Percentiles rank a stretch among this genome's conserved stretches.
phyloP scores from a whole-genome alignment of 2,329 filamentous ascomycete species.

The Neurospora crassa region DNA sequence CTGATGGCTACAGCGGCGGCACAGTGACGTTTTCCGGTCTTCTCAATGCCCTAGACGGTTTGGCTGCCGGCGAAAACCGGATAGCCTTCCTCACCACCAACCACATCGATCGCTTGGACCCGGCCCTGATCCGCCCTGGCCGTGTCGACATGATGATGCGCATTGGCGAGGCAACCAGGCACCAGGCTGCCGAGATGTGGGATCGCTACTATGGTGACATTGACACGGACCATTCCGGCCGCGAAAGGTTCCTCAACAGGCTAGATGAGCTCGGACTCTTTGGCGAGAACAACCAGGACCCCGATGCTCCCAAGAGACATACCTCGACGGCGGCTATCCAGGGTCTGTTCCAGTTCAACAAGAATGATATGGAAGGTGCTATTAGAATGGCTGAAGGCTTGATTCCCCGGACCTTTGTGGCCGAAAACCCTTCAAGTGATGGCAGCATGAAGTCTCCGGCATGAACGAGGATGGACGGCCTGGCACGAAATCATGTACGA shows the following conservation, averaged over 20 bases:
- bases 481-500: neutral
- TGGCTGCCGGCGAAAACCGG: slow-evolving; percentile 90
- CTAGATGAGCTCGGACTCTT: slow-evolving; percentile 64
- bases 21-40: slow-evolving; percentile 92
- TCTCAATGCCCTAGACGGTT: slow-evolving; percentile 75
- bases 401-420: slow-evolving; percentile 46
- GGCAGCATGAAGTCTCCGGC: slow-evolving; percentile 33
- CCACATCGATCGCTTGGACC: slow-evolving; percentile 80
- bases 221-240: slow-evolving; percentile 53
- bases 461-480: slow-evolving; percentile 10
- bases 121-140: slow-evolving; percentile 81
- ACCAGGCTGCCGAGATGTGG: slow-evolving; percentile 84
- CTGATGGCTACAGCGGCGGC: slow-evolving; percentile 76
- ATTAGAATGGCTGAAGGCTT: slow-evolving; percentile 68
- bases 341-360: slow-evolving; percentile 91
- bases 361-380: slow-evolving; percentile 79
- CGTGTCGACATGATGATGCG: slow-evolving; percentile 88
- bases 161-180: slow-evolving; percentile 76
- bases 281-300: slow-evolving; percentile 38
- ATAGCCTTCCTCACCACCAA: slow-evolving; percentile 94
- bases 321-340: slow-evolving; percentile 90
- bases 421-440: slow-evolving; percentile 30
- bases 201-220: slow-evolving; percentile 87
- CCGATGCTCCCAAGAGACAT: slow-evolving; percentile 35
- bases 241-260: slow-evolving; percentile 59